Evolutionary conservation across 169 alveolate genomes (phyloP).

Genomic region (Miamiensis avidus): DNA sequence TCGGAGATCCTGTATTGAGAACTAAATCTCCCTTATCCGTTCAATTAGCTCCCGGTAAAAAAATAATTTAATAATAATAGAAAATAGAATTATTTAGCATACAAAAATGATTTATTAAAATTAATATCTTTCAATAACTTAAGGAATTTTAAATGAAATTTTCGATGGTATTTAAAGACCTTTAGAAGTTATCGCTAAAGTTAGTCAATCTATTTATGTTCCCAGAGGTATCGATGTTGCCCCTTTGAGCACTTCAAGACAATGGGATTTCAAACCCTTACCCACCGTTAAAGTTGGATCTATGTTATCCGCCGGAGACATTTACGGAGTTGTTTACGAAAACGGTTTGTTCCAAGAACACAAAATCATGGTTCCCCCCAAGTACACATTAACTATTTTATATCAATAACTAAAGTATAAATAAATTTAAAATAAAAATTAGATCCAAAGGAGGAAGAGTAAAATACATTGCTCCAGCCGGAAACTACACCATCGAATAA

Average conservation of each 20-base stretch:
- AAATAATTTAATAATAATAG: neutral
- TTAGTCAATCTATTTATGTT: constrained; percentile 89
- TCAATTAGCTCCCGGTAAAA: constrained; percentile 97
- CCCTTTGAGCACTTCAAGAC: constrained; percentile 89
- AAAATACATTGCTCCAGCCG: constrained; percentile 94
- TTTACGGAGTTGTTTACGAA: constrained; percentile 95
- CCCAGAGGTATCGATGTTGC: constrained; percentile 97
- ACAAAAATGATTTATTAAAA: no score
- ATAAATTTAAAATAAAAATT: no score
- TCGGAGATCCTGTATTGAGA: constrained; percentile 98
- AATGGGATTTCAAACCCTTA: constrained; percentile 94
- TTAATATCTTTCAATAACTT: constrained; percentile 15
- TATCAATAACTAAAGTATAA: no score
- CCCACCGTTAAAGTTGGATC: constrained; percentile 90
- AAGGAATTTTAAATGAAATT: constrained; percentile 90
- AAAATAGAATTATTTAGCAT: no score
- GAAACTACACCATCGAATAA: constrained; percentile 91
- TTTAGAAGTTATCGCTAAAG: constrained; percentile 90
- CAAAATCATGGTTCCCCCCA: constrained; percentile 96
- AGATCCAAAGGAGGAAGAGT: constrained; percentile 95
- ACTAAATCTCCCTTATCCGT: constrained; percentile 98
- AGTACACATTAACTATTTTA: no score
- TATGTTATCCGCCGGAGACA: constrained; percentile 97
- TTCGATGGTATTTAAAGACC: constrained; percentile 99
- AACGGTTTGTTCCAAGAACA: constrained; percentile 95